Conservation (phyloP, 768 basidiomycete genomes). For the Suillus clintonianus region DNA sequence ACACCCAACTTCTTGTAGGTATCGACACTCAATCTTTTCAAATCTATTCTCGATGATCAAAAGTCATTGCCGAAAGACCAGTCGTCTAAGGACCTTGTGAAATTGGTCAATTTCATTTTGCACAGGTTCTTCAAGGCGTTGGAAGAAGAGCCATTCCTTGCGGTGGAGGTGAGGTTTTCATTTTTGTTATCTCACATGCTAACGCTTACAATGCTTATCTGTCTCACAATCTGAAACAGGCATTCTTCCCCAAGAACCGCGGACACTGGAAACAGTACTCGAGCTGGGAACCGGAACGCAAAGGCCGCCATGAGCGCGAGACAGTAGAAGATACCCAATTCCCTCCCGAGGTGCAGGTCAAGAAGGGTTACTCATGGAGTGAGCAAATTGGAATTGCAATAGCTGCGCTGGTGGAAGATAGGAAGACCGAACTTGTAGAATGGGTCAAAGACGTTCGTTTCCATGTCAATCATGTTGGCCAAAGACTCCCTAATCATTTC, state of each 20-base stretch:
- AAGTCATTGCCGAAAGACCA: conserved; percentile 76
- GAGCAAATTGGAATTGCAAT: conserved; percentile 89
- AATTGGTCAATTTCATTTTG: conserved; percentile 83
- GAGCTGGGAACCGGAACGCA: conserved; percentile 65
- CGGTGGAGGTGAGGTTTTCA: conserved; percentile 72
- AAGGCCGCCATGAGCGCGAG: conserved; percentile 34
- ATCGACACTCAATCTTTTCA: conserved; percentile 87
- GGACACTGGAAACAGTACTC: conserved; percentile 86
- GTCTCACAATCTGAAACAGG: conserved; percentile 41
- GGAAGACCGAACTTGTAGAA: conserved; percentile 62
- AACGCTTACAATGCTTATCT: conserved; percentile 22
- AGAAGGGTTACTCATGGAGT: conserved; percentile 86
- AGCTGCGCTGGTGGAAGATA: conserved; percentile 68
- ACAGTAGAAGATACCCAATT: conserved; percentile 39
- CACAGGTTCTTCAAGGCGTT: conserved; percentile 94
- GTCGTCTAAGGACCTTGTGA: conserved; percentile 79
- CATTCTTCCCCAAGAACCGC: conserved; percentile 88
- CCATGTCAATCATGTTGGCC: conserved; percentile 4
- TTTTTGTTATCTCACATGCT: conserved; percentile 23
- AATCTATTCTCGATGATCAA: conserved; percentile 80
- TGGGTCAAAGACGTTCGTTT: conserved; percentile 82
- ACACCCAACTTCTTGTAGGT: conserved; percentile 53
- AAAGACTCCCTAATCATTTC: conserved; percentile 18
- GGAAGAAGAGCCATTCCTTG: conserved; percentile 80
- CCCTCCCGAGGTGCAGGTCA: conserved; percentile 74